Base-by-base conservation (phyloP, 176 grass and related monocot genomes). In the Chrysopogon serrulatus region DNA sequence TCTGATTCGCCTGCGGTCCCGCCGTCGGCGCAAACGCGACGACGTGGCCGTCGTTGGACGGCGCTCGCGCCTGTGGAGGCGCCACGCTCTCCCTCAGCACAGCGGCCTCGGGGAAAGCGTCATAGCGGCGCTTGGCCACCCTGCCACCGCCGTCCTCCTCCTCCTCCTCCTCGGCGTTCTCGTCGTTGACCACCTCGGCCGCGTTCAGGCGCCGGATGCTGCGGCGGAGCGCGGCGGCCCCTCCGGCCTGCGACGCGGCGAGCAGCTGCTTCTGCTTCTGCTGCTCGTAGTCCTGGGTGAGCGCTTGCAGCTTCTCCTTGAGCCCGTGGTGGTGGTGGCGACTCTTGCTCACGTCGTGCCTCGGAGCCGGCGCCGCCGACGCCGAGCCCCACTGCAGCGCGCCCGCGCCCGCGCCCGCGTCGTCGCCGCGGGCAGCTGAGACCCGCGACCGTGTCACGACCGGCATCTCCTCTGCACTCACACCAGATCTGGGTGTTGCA, bases 201-300 rank as follows among this genome's bases (percentile, higher is more conserved):
- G 4, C 60, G 30, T 23, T 88, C 82, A 77, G 76, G 79, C 8
- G 35, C 45, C 30, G 45, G 44, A 84, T 35, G 83, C 84, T 64
- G 63, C 62, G 63, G 68, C 92, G 84, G 44, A 57, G 78, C 40
- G 54, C 27, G 39, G 74, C 47, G 57, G 54, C 56, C 26, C 53
- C 71, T 27, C 53, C 65, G 45, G 30, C 60, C 74, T 73, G 66
- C 62, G 91, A 89, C 40, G 87, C 60, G 64, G 87, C 87, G 31
- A 84, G 62, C 28, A 87, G 85, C 83, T 80, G 83, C 82, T 91
- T 90, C 85, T 80, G 83, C 83, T 95, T 91, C 4, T 98, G 93
- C 88, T 98, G 89, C 89, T 98, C 89, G 79, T 90, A 98, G 26
- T 76, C 41, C 45, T 88, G 81, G 33, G 88, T 94, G 87, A 99